Evolutionary conservation across 2,329 filamentous ascomycete genomes (phyloP), one percentile per base, ranked within the genome.

Genomic region (Diaporthe batatas): DNA sequence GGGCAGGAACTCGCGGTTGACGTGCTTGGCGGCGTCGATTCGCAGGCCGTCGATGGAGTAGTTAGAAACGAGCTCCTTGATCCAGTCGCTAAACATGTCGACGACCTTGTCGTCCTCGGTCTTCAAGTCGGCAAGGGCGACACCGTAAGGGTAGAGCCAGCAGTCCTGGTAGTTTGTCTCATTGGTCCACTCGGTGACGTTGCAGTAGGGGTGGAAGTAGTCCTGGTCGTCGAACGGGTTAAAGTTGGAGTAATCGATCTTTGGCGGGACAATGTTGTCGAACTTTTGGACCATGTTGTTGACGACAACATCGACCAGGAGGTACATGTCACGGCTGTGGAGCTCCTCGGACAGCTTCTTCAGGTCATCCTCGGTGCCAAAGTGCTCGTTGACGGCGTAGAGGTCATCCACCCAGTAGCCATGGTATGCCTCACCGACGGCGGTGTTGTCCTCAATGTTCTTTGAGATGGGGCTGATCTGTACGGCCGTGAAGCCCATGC

Each of bases 1-100:
- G 0, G 87, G 81, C 83, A 89, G 91, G 79, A 91, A 92, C 14
- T 83, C 83, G 74, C 86, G 86, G 74, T 90, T 85, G 18, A 91
- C 88, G 78, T 91, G 89, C 80, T 90, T 91, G 74, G 89, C 89
- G 0, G 88, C 90, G 75, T 91, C 90, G 76, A 91, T 87, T 44
- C 90, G 87, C 14, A 91, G 82, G 3, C 89, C 89, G 77, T 90
- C 90, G 82, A 92, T 90, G 23, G 83, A 84, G 77, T 92, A 93
- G 75, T 90, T 88, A 3, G 83, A 79, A 2, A 93, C 87, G 0
- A 93, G 82, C 54, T 82, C 82, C 23, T 78, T 79, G 76, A 93
- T 84, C 92, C 91, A 93, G n/a, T 82, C 79, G 70, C 89, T 83
- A 78, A 88, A 89, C 3, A 88, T 81, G 21, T 79, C 78, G 34